phyloP scores from a whole-genome alignment of 257 asterid species.

The Nicotiana paniculata region DNA sequence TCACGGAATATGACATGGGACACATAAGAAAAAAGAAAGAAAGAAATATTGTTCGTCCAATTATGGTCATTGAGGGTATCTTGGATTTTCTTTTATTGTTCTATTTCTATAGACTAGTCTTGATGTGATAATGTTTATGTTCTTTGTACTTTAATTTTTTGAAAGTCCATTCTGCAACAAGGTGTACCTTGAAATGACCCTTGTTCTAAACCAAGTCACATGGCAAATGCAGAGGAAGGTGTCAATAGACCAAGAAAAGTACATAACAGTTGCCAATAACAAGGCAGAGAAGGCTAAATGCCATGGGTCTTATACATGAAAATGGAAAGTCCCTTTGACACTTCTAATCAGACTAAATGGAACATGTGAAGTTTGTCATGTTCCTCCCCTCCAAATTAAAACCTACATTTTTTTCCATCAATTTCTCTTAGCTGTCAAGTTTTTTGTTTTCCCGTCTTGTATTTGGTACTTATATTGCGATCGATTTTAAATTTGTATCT shows the following conservation, averaged over 20 bases:
- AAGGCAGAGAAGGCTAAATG: background rate
- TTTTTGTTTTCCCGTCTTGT: no score
- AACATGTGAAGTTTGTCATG: conserved; percentile 7
- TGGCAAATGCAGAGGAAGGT: background rate
- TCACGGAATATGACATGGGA: no score
- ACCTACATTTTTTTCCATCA: background rate
- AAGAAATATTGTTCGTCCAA: background rate
- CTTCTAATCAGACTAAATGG: background rate
- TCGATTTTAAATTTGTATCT: no score
- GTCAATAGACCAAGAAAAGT: background rate
- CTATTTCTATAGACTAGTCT: background rate
- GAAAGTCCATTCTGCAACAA: background rate
- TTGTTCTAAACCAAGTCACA: background rate
- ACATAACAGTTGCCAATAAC: conserved; percentile 1
- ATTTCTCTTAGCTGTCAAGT: background rate
- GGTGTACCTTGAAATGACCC: background rate
- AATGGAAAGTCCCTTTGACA: background rate
- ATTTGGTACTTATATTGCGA: no score
- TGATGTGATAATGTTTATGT: background rate
- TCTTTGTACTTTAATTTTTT: background rate
- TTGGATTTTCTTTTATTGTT: background rate
- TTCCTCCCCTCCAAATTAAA: background rate
- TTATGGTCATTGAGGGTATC: background rate
- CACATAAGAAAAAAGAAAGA: background rate
- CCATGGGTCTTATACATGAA: background rate